Conservation (phyloP, 345 rosid species). For the Cochlearia excelsa region DNA sequence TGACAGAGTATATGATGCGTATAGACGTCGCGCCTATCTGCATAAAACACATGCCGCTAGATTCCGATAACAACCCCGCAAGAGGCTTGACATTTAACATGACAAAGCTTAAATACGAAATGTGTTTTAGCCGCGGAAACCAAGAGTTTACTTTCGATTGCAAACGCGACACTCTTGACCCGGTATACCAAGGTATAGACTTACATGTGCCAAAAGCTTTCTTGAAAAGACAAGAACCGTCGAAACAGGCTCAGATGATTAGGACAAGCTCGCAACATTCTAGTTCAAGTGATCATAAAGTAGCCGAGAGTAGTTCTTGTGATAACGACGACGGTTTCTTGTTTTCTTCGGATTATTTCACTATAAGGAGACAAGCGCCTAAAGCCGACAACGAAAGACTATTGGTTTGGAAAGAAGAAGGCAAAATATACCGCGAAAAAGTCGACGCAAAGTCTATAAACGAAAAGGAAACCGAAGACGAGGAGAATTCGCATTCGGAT, state of each 20-base stretch:
- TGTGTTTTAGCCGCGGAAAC: conserved; percentile 76
- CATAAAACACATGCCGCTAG: conserved; percentile 67
- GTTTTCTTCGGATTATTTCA: conserved; percentile 87
- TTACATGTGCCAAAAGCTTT: conserved; percentile 71
- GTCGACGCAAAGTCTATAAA: conserved; percentile 73
- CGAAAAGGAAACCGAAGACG: conserved; percentile 77
- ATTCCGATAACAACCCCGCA: conserved; percentile 87
- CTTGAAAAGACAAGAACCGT: conserved; percentile 45
- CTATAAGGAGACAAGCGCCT: conserved; percentile 89
- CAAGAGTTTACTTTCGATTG: conserved; percentile 84
- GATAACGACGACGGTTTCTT: conserved; percentile 82
- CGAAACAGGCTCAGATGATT: conserved; percentile 49
- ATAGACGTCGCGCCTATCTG: conserved; percentile 68
- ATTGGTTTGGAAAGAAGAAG: conserved; percentile 98
- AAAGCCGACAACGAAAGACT: conserved; percentile 86
- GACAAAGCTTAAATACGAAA: conserved; percentile 77
- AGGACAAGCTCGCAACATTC: conserved; percentile 53
- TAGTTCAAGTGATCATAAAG: conserved; percentile 43
- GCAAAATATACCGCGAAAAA: conserved; percentile 82
- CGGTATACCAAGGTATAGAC: conserved; percentile 88
- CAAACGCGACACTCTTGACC: conserved; percentile 88
- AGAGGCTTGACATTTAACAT: conserved; percentile 73
- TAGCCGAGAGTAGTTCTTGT: conserved; percentile 44
- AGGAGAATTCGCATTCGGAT: conserved; percentile 78
- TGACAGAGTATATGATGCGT: conserved; percentile 90